Evolutionary conservation across 2,329 filamentous ascomycete genomes (phyloP).

Genomic region (Aspergillus sp.): DNA sequence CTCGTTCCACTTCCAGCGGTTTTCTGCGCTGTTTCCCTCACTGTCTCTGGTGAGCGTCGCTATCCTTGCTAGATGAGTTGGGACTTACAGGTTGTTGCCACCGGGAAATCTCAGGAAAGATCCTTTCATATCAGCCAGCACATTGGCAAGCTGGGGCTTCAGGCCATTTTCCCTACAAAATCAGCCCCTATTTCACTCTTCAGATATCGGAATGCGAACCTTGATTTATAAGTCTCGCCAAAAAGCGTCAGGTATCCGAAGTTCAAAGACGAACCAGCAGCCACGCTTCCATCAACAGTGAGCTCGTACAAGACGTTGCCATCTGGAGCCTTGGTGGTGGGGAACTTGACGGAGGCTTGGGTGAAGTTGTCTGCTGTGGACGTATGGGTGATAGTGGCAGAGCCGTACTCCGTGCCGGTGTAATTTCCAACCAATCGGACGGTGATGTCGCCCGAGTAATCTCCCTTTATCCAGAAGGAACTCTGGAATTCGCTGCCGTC

Average conservation of each 20-base stretch:
- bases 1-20: slow-evolving; percentile 55
- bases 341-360: slow-evolving; percentile 19
- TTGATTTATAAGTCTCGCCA: slow-evolving; percentile 21
- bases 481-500: slow-evolving; percentile 23
- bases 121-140: slow-evolving; percentile 55
- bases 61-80: background rate
- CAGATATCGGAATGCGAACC: background rate
- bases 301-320: slow-evolving; percentile 19
- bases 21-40: slow-evolving; percentile 25
- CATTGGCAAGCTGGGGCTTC: slow-evolving; percentile 56
- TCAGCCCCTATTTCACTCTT: background rate
- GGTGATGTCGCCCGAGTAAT: slow-evolving; percentile 21
- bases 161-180: slow-evolving; percentile 53
- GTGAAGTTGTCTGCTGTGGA: slow-evolving; percentile 21
- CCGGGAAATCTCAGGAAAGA: slow-evolving; percentile 65
- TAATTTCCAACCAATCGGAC: slow-evolving; percentile 21
- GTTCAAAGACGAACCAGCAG: slow-evolving; percentile 18
- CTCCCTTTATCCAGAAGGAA: slow-evolving; percentile 29
- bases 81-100: slow-evolving; percentile 59
- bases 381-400: slow-evolving; percentile 17
- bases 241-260: slow-evolving; percentile 25
- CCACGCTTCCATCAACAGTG: slow-evolving; percentile 15
- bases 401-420: slow-evolving; percentile 22
- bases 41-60: slow-evolving; percentile 12
- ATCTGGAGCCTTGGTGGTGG: slow-evolving; percentile 20